These are phyloP conservation scores for Terana coerulea DNA, from an alignment of 768 basidiomycete species.

Conservation along the genomic window DNA sequence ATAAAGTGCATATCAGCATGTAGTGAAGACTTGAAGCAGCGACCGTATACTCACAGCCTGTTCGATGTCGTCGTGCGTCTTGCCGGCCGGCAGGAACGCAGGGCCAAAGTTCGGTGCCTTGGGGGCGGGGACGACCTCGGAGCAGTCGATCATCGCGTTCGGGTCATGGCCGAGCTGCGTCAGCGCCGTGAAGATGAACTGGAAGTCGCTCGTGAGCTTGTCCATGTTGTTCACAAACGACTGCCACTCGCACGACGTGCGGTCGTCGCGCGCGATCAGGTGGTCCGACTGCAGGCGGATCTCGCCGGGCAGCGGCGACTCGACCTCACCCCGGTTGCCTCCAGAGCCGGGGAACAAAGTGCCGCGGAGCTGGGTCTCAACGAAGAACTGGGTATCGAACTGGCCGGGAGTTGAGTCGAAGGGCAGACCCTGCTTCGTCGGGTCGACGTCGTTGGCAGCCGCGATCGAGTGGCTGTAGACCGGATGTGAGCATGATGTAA, in stretches of 20 bases:
- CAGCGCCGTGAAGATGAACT: conserved; percentile 16
- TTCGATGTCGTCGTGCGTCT: conserved; percentile 21
- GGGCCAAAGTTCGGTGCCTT: conserved; percentile 11
- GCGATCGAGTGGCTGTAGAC: conserved; percentile 18
- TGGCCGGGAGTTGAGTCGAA: conserved; percentile 25
- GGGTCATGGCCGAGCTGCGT: conserved; percentile 18
- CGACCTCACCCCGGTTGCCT: conserved; percentile 13
- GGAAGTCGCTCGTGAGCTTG: conserved; percentile 16
- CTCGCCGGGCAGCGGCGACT: conserved; percentile 27
- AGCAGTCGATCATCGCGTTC: conserved; percentile 20
- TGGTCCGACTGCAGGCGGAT: conserved; percentile 33
- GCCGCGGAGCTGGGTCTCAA: conserved; percentile 11
- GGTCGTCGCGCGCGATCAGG: conserved; percentile 2
- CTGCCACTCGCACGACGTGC: conserved; percentile 11
- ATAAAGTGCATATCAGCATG: not conserved
- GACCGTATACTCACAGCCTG: conserved; percentile 17
- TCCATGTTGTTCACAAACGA: conserved; percentile 16
- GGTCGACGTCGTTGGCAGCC: conserved; percentile 24
- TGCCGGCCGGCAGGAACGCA: conserved; percentile 23
- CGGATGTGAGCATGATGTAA: not conserved
- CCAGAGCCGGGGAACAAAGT: conserved; percentile 24
- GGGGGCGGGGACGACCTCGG: conserved; percentile 21
- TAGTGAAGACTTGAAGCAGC: too few relatives aligned
- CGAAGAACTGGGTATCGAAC: conserved; percentile 28
- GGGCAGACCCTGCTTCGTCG: conserved; percentile 21